Percentiles rank a stretch among this genome's conserved stretches.
Conservation (phyloP, 306 rosid species). For the Cucurbita ficifolia region DNA sequence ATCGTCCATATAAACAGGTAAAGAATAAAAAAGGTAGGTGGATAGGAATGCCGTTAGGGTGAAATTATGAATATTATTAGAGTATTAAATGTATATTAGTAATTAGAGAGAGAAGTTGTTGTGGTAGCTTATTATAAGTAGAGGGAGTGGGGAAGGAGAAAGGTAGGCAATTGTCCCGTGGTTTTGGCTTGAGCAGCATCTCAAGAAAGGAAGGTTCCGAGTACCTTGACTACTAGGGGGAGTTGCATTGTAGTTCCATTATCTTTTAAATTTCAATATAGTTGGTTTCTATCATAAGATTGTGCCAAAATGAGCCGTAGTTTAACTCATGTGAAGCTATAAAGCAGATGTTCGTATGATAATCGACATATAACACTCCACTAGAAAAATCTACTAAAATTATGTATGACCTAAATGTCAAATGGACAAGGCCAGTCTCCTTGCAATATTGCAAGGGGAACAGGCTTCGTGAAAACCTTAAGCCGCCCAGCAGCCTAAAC, state of each 20-base stretch:
- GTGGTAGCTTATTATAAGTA: too few relatives aligned
- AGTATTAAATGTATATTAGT: too few relatives aligned
- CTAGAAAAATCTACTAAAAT: neutral
- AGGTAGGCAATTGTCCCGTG: too few relatives aligned
- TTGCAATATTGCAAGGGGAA: neutral
- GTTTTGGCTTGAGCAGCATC: too few relatives aligned
- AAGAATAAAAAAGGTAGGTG: neutral
- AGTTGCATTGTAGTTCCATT: too few relatives aligned
- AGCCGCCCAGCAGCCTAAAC: neutral
- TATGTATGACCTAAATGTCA: neutral
- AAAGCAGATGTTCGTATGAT: neutral
- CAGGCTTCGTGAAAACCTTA: neutral
- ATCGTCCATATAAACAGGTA: neutral
- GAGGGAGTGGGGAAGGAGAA: too few relatives aligned
- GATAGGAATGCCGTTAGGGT: too few relatives aligned
- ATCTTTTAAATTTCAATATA: too few relatives aligned
- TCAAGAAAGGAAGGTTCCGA: too few relatives aligned
- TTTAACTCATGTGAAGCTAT: neutral
- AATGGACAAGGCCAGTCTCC: neutral
- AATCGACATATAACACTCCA: neutral
- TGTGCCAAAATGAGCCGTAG: neutral
- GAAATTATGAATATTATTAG: too few relatives aligned
- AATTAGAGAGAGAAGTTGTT: too few relatives aligned
- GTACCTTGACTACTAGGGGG: too few relatives aligned
- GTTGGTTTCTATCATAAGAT: neutral